Evolutionary conservation across 495 filamentous ascomycete species (phyloP).

Genomic region (Penicillium bovifimosum): DNA sequence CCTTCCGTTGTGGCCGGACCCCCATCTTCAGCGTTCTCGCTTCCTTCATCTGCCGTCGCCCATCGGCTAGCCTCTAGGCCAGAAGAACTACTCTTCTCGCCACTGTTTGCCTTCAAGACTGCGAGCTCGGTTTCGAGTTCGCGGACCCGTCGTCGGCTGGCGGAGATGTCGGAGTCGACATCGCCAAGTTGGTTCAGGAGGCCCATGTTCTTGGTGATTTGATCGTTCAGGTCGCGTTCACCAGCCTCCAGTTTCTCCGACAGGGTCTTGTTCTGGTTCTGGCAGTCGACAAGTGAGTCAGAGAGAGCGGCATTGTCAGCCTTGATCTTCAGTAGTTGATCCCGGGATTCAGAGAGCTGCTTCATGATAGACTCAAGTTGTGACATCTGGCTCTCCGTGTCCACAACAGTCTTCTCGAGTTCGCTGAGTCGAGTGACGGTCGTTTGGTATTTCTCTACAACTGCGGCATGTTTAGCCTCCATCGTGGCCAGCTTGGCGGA

Average conservation of each 20-base stretch:
- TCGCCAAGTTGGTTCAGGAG: slow-evolving; percentile 42
- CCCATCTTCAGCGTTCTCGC: slow-evolving; percentile 28
- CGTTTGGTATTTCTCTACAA: slow-evolving; percentile 30
- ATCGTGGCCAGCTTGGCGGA: slow-evolving; percentile 27
- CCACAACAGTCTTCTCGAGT: slow-evolving; percentile 30
- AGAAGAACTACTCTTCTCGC: slow-evolving; percentile 19
- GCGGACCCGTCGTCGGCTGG: slow-evolving; percentile 37
- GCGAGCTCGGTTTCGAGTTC: slow-evolving; percentile 45
- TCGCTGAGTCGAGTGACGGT: slow-evolving; percentile 26
- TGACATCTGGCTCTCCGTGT: slow-evolving; percentile 27
- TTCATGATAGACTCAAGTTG: slow-evolving; percentile 33
- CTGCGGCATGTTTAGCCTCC: slow-evolving; percentile 30
- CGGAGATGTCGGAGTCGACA: slow-evolving; percentile 35
- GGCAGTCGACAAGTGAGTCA: slow-evolving; percentile 31
- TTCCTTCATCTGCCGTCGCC: slow-evolving; percentile 32
- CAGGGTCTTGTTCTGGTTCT: slow-evolving; percentile 27
- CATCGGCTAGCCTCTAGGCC: slow-evolving; percentile 40
- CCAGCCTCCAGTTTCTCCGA: slow-evolving; percentile 34
- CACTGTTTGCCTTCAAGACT: slow-evolving; percentile 31
- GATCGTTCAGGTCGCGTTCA: slow-evolving; percentile 37
- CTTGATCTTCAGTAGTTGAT: slow-evolving; percentile 32
- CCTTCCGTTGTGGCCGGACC: slow-evolving; percentile 43
- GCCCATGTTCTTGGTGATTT: slow-evolving; percentile 48
- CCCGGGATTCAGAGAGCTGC: slow-evolving; percentile 32
- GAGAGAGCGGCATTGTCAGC: slow-evolving; percentile 25